Conservation (phyloP, 2,329 filamentous ascomycete genomes). For the Triangularia verruculosa region DNA sequence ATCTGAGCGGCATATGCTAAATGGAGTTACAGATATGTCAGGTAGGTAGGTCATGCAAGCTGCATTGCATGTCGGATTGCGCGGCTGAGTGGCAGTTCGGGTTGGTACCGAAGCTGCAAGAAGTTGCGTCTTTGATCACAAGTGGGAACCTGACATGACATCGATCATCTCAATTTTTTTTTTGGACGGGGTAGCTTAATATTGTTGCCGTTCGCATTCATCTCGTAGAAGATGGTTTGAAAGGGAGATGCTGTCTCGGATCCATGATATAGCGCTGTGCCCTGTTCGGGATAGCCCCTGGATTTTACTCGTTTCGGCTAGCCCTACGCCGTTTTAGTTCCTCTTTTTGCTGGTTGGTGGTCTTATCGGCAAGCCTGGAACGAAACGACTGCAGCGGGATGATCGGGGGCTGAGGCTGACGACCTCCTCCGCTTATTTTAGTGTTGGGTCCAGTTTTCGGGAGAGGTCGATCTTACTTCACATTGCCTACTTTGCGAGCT, state of each 20-base stretch:
- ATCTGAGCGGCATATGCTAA: background rate
- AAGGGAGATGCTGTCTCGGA: background rate
- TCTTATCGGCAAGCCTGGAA: background rate
- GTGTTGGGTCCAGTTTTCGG: background rate
- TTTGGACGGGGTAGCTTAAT: background rate
- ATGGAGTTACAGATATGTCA: background rate
- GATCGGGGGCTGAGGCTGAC: background rate
- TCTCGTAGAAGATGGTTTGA: background rate
- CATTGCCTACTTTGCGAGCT: too few relatives aligned
- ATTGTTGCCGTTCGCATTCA: background rate
- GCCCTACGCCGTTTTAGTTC: background rate
- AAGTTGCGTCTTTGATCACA: background rate
- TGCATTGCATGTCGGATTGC: background rate
- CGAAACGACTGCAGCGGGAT: too few relatives aligned
- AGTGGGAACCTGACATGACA: too few relatives aligned
- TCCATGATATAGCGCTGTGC: background rate
- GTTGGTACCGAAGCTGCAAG: background rate
- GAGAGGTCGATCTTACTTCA: background rate
- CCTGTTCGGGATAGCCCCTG: background rate
- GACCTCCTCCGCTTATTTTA: background rate
- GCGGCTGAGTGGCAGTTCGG: background rate
- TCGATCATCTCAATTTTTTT: background rate
- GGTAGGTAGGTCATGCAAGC: background rate
- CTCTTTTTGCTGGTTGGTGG: too few relatives aligned
- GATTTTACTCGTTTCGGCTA: background rate